These are phyloP conservation scores for Populus hybrid DNA, from an alignment of 441 rosid genomes.

Conservation along the genomic window DNA sequence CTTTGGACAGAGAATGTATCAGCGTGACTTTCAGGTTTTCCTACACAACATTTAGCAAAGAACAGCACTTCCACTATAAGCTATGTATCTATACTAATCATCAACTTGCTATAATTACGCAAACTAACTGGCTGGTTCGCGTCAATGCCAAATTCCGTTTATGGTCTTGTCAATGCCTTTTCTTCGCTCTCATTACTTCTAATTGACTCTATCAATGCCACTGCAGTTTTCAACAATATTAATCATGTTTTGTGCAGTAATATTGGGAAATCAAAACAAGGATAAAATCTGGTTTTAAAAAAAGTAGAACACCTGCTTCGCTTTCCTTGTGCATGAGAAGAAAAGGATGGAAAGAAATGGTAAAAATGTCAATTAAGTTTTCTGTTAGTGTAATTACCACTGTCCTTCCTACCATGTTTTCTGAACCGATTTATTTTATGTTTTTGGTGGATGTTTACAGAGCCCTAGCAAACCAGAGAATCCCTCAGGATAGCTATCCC, in stretches of 20 bases:
- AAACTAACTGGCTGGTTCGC: too few species aligned
- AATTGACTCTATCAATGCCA: not conserved
- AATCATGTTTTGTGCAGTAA: not conserved
- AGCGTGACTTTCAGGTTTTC: too few species aligned
- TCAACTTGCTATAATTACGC: too few species aligned
- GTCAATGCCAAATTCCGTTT: too few species aligned
- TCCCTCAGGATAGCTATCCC: conserved; percentile 32
- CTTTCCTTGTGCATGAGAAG: not conserved
- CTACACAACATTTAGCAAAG: too few species aligned
- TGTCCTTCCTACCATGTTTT: too few species aligned
- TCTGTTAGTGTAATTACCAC: too few species aligned
- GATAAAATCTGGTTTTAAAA: too few species aligned
- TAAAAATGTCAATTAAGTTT: not conserved
- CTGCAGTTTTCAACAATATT: not conserved
- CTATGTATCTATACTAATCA: too few species aligned
- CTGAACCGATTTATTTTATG: not conserved
- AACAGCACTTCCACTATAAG: too few species aligned
- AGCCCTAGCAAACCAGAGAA: conserved; percentile 63
- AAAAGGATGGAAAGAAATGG: not conserved
- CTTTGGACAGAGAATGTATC: too few species aligned
- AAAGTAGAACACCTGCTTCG: not conserved
- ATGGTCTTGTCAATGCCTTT: too few species aligned
- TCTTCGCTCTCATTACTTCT: not conserved
- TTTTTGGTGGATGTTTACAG: conserved; percentile 34
- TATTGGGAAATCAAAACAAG: not conserved